Evolutionary conservation across 345 rosid species (phyloP), one percentile per base, ranked within the genome.

Genomic region (Chamaenerion angustifolium): DNA sequence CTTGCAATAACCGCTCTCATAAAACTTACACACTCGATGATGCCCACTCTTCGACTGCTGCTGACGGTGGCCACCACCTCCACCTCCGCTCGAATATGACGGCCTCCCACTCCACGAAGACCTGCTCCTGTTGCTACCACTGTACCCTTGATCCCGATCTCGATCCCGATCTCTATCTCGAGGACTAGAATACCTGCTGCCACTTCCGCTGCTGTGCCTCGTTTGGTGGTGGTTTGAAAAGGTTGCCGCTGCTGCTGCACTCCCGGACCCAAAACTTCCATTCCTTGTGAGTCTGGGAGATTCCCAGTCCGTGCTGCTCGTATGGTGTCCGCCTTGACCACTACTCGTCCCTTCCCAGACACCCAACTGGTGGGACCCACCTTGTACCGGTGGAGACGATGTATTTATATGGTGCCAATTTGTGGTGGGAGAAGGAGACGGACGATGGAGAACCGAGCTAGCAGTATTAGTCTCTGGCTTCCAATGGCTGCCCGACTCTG

Each of bases 1-100:
- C 68, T 69, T 86, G 79, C 95, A 83, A 40, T 51, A 17, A 48
- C 94, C 98, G 46, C 42, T 73, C 73, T 76, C 89, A 12, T 86
- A 55, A 55, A 70, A 86, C 74, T 90, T 90, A 69, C 95, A 90
- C 13, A 78, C 64, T 47, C 79, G 71, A 58, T 66, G 81, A 31
- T 72, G 64, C 4, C 70, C 54, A 11, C 67, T 74, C 71, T 31
- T 31, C 5, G 37, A 3, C 37, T 31, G 27, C 27, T 23, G 37
- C 37, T 31, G 37, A 5, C 37, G 37, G 37, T 31, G 37, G 37
- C 37, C 37, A 21, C 25, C 25, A 21, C 80, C 82, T 55, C 69
- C 77, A 35, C 70, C 83, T 19, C 59, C 75, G 12, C 71, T 55
- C 31, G 48, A 15, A 7, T 62, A 52, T 43, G 72, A 84, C 74